phyloP scores from a whole-genome alignment of 441 rosid species.

The Populus hybrid region DNA sequence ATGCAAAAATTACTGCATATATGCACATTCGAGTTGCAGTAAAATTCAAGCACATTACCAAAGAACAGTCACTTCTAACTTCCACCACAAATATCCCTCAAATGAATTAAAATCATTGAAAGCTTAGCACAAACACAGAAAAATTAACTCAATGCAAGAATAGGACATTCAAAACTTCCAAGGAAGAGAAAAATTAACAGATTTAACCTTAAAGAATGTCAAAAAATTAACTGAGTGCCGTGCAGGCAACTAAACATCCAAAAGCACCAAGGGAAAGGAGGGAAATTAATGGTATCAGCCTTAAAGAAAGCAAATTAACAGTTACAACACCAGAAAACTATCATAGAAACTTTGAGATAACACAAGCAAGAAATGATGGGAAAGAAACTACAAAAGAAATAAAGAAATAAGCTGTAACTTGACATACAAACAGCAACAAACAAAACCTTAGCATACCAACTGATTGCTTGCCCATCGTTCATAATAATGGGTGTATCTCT shows the following conservation, averaged over 20 bases:
- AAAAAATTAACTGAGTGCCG: neutral
- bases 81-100: neutral
- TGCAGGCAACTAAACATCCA: neutral
- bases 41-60: neutral
- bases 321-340: neutral
- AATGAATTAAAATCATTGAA: neutral
- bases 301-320: neutral
- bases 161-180: neutral
- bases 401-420: too few relatives aligned
- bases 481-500: slow-evolving; percentile 78
- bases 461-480: slow-evolving; percentile 97
- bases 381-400: neutral
- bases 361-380: neutral
- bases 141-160: neutral
- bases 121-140: neutral
- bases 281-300: neutral
- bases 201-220: neutral
- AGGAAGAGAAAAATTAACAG: neutral
- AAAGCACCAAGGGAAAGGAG: neutral
- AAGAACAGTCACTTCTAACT: neutral
- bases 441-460: slow-evolving; percentile 42
- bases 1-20: neutral
- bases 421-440: slow-evolving; percentile 7
- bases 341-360: neutral
- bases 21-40: neutral